Conservation (phyloP, 1,284 basidiomycete genomes). For the Lentinus polychrous region DNA sequence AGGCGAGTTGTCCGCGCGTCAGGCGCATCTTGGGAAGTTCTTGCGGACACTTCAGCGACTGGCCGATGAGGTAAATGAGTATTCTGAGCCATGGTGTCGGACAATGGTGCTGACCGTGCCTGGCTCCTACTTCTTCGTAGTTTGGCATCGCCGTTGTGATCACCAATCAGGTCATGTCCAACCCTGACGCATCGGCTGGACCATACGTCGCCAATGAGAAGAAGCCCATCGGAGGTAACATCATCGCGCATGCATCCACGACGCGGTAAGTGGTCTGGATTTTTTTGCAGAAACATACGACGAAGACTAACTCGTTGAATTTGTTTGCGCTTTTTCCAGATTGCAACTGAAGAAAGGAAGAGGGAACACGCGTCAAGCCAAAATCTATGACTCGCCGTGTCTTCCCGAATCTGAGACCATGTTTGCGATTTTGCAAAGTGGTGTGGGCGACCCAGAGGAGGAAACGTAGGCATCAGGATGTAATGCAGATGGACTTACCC, state of each 20-base stretch:
- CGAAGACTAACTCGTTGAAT: not conserved
- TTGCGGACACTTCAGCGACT: conserved; percentile 87
- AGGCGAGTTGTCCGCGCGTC: conserved; percentile 92
- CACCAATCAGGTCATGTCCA: conserved; percentile 98
- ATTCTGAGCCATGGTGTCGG: conserved; percentile 13
- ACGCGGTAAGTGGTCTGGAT: conserved; percentile 58
- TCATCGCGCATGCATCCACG: conserved; percentile 94
- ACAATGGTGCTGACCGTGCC: conserved; percentile 3
- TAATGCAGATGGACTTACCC: not conserved
- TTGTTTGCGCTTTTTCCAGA: conserved; percentile 39
- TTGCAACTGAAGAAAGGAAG: conserved; percentile 91
- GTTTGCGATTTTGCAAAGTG: conserved; percentile 87
- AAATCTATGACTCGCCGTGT: conserved; percentile 97
- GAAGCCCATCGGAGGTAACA: conserved; percentile 97
- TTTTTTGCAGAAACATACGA: not conserved
- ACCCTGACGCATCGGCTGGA: conserved; percentile 88
- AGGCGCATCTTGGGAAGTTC: conserved; percentile 97
- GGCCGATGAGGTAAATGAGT: conserved; percentile 93
- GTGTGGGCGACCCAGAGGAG: conserved; percentile 90
- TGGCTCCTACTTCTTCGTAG: conserved; percentile 34
- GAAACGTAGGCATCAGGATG: conserved; percentile 36
- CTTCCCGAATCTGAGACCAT: conserved; percentile 95
- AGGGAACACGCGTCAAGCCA: conserved; percentile 90
- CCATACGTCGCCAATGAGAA: conserved; percentile 89
- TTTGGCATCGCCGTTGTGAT: conserved; percentile 97